Conservation (phyloP, 306 rosid species). For the Cicer bijugum region DNA sequence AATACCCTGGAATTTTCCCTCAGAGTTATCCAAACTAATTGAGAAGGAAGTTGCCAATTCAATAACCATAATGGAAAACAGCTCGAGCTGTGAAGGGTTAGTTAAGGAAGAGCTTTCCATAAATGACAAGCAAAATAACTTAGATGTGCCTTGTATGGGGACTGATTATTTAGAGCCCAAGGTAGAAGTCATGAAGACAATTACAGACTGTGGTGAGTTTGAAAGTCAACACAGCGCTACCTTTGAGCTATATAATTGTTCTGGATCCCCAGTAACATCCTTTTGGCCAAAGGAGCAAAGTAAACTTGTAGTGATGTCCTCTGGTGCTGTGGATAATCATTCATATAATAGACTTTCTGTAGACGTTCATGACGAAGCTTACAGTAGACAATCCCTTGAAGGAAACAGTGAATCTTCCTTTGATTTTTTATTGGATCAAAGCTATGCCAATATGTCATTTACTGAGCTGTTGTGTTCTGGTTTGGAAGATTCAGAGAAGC, state of each 20-base stretch:
- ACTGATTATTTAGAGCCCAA: slow-evolving; percentile 51
- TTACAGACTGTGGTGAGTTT: slow-evolving; percentile 55
- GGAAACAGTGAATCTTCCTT: slow-evolving; percentile 41
- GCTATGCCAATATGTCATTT: slow-evolving; percentile 40
- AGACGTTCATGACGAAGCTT: slow-evolving; percentile 42
- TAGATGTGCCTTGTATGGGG: slow-evolving; percentile 42
- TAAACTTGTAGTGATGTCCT: slow-evolving; percentile 60
- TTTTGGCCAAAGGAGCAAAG: slow-evolving; percentile 50
- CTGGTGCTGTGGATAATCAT: slow-evolving; percentile 66
- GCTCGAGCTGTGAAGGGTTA: slow-evolving; percentile 49
- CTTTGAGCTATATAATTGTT: slow-evolving; percentile 54
- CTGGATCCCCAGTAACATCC: slow-evolving; percentile 51
- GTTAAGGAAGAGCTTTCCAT: slow-evolving; percentile 49
- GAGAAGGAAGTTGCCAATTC: slow-evolving; percentile 67
- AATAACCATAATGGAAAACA: slow-evolving; percentile 56
- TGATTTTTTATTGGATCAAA: slow-evolving; percentile 43
- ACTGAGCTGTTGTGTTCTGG: slow-evolving; percentile 47
- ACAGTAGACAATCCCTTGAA: slow-evolving; percentile 47
- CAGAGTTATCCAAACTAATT: slow-evolving; percentile 68
- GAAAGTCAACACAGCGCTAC: slow-evolving; percentile 52
- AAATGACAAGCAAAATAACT: slow-evolving; percentile 48
- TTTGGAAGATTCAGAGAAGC: slow-evolving; percentile 46
- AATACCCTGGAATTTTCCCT: slow-evolving; percentile 83
- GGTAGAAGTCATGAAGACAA: slow-evolving; percentile 57
- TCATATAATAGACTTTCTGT: slow-evolving; percentile 39